phyloP scores from a whole-genome alignment of 495 filamentous ascomycete species.

The Cercophora samala region DNA sequence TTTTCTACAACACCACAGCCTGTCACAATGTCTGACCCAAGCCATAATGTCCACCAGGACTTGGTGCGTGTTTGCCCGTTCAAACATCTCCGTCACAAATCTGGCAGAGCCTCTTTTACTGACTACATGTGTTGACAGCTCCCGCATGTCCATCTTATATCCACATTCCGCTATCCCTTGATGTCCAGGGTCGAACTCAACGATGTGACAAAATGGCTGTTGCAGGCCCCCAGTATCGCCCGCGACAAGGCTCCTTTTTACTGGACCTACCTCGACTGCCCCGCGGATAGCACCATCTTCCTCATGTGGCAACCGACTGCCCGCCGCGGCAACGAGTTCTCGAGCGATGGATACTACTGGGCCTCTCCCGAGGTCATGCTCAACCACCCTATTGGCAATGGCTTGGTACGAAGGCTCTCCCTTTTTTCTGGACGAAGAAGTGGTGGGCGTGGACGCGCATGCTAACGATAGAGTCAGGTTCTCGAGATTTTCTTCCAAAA shows the following conservation, averaged over 20 bases:
- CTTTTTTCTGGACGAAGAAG: neutral
- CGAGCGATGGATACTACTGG: conserved; percentile 93
- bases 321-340: conserved; percentile 63
- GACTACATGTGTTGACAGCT: conserved; percentile 49
- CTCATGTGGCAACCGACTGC: conserved; percentile 81
- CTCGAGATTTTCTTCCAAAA: conserved; percentile 83
- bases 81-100: neutral
- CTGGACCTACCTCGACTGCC: conserved; percentile 86
- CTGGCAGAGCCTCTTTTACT: neutral
- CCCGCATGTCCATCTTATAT: conserved; percentile 82
- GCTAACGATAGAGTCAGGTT: conserved; percentile 37
- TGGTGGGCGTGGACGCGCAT: neutral
- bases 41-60: conserved; percentile 37
- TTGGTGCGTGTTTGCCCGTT: conserved; percentile 26
- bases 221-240: conserved; percentile 74
- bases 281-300: conserved; percentile 73
- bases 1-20: neutral
- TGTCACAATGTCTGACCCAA: conserved; percentile 34
- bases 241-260: conserved; percentile 73
- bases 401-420: conserved; percentile 59
- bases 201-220: conserved; percentile 71
- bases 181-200: conserved; percentile 62
- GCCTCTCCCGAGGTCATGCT: conserved; percentile 69
- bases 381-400: conserved; percentile 62
- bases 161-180: conserved; percentile 67